Evolutionary conservation across 2,329 filamentous ascomycete genomes (phyloP).

Genomic region (Didymella pomorum): DNA sequence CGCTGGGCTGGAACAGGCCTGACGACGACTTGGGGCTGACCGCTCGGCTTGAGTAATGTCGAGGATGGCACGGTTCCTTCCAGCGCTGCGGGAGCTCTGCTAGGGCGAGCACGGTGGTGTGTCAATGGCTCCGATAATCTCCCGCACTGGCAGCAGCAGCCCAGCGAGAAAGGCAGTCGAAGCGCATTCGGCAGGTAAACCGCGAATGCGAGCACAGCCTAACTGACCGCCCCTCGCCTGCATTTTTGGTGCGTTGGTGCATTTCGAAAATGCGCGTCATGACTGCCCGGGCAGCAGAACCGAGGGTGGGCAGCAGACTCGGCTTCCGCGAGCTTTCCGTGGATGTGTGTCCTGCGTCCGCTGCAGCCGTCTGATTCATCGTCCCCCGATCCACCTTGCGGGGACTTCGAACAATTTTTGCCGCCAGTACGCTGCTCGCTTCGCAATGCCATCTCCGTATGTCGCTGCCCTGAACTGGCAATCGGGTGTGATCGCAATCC

Average conservation of each 20-base stretch:
- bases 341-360: neutral
- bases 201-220: conserved; percentile 16
- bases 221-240: conserved; percentile 19
- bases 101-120: conserved; percentile 19
- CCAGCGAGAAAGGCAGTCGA: conserved; percentile 4
- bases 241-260: conserved; percentile 3
- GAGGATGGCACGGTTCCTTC: conserved; percentile 38
- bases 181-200: conserved; percentile 31
- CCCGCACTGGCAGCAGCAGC: conserved; percentile 23
- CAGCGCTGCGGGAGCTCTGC: conserved; percentile 35
- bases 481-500: neutral
- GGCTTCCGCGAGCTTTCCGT: neutral
- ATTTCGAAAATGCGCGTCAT: no score
- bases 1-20: conserved; percentile 37
- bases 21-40: conserved; percentile 30
- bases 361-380: neutral
- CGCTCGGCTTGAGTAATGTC: conserved; percentile 36
- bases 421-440: neutral
- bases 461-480: conserved; percentile 6
- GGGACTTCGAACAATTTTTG: conserved; percentile 3
- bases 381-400: conserved; percentile 6
- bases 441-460: neutral
- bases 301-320: neutral
- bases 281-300: conserved; percentile 17
- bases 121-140: conserved; percentile 37